Evolutionary conservation across 768 basidiomycete species (phyloP), one percentile per base, ranked within the genome.

Genomic region (Suillus ampliporus): DNA sequence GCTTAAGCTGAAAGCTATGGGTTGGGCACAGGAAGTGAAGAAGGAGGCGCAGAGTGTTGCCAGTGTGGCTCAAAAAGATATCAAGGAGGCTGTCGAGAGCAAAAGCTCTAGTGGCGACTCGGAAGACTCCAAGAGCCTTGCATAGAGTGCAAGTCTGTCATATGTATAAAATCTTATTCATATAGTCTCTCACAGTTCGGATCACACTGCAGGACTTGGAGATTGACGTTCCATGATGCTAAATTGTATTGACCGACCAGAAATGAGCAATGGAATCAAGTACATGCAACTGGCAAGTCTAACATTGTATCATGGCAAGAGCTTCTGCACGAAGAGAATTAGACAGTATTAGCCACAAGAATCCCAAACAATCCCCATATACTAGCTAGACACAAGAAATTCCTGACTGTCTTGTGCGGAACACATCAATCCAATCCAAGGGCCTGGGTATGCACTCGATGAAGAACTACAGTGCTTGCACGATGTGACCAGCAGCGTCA

Each of bases 1-100:
- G 0, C 71, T 96, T 71, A 91, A 88, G 77, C 68, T 95, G 50
- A 87, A 88, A 73, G 83, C 80, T 8, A 70, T 90, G 15, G 86
- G 85, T 14, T 80, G 79, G 80, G 69, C 77, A 3, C 65, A 69
- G 58, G 63, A 67, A 41, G 68, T 65, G 61, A 67, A 58, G 58
- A 67, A 70, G 47, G 66, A 68, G 66, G 61, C 37, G 21, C 67
- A 69, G 63, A 66, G 69, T 41, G 58, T 59, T 41, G 72, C 57
- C 11, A 64, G 67, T 35, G 74, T 71, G 51, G 60, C 68, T 34
- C 70, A 74, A 21, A 73, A 76, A 62, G 65, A 64, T 37, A 66
- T 70, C 51, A 68, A 73, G 21, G 68, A 72, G 50, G 53, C 23
- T 26, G 23, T 53, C 8, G 57, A 58, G 46, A 51, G 47, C 47